Base-by-base conservation (phyloP, 805 yeast species). In the Saturnispora ahearnii region DNA sequence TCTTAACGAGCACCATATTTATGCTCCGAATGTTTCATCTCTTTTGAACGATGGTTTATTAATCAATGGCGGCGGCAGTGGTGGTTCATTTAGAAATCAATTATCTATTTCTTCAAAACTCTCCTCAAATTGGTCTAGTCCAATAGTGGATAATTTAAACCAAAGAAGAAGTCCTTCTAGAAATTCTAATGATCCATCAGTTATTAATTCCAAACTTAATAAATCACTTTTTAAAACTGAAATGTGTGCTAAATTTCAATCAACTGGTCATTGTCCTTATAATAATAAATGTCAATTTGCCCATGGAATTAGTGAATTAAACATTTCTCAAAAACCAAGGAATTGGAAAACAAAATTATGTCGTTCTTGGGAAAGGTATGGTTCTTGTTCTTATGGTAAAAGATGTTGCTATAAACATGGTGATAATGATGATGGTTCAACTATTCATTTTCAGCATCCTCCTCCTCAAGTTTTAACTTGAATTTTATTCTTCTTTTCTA, bases 221-320 rank as follows among this genome's bases (percentile, higher is more conserved):
- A 51, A 41, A 42, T 15, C 41, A 7, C 73, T 89, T 37, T 89
- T 87, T 76, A 89, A 89, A 69, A 90, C 97, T 0, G 97, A 89
- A 66, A 73, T 90, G 50, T 89, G 97, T 66, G 84, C 82, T 37
- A 82, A 90, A 26, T 89, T 74, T 63, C 77, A 80, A 61, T 76
- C 79, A 55, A 80, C 81, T 24, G 85, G 86, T 24, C 60, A 65
- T 46, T 89, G 97, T 64, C 96, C 95, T 13, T 89, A 89, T 63
- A 96, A 95, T 2, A 75, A 77, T 56, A 89, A 89, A 70, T 89
- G 97, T 65, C 96, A 89, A 69, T 89, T 89, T 73, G 96, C 96
- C 5, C 97, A 89, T 62, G 96, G 97, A 18, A 73, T 77, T 37
- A 69, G 75, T 49, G 96, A 89, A 65, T 71, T 89, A 58, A 87